Evolutionary conservation across 169 alveolate genomes (phyloP).

Genomic region (Cryptosporidium meleagridis): DNA sequence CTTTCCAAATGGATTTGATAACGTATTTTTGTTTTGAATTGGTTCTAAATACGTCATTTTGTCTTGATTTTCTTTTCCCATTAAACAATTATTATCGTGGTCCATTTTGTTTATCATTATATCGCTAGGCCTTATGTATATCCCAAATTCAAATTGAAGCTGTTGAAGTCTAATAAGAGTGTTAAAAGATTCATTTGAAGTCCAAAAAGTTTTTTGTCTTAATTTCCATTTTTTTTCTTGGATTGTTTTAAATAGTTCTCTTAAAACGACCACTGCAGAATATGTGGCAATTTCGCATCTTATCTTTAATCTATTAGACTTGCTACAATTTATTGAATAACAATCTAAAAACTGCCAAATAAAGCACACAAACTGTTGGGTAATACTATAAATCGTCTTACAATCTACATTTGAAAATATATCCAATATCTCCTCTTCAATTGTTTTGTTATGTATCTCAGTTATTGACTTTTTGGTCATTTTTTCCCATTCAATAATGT

Average conservation of each 20-base stretch:
- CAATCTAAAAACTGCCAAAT: constrained; percentile 66
- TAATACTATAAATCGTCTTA: neutral
- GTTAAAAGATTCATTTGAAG: constrained; percentile 40
- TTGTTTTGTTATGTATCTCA: neutral
- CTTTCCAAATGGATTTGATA: constrained; percentile 3
- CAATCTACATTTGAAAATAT: neutral
- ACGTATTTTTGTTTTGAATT: neutral
- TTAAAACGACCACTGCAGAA: constrained; percentile 44
- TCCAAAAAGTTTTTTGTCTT: constrained; percentile 43
- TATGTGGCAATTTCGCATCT: constrained; percentile 60
- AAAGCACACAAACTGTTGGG: constrained; percentile 62
- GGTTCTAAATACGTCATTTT: neutral
- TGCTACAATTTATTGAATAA: neutral
- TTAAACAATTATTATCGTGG: constrained; percentile 4
- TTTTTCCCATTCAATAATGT: neutral
- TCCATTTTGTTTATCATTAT: constrained; percentile 41
- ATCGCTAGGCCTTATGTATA: constrained; percentile 58
- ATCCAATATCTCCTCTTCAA: constrained; percentile 45
- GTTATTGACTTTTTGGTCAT: neutral
- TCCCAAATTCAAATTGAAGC: constrained; percentile 46
- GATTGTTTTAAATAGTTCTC: constrained; percentile 23
- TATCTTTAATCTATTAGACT: neutral
- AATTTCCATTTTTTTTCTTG: neutral
- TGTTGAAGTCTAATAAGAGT: constrained; percentile 33
- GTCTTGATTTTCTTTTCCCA: neutral